Conservation (phyloP, 179 eudicot genomes). For the Corrigiola litoralis region DNA sequence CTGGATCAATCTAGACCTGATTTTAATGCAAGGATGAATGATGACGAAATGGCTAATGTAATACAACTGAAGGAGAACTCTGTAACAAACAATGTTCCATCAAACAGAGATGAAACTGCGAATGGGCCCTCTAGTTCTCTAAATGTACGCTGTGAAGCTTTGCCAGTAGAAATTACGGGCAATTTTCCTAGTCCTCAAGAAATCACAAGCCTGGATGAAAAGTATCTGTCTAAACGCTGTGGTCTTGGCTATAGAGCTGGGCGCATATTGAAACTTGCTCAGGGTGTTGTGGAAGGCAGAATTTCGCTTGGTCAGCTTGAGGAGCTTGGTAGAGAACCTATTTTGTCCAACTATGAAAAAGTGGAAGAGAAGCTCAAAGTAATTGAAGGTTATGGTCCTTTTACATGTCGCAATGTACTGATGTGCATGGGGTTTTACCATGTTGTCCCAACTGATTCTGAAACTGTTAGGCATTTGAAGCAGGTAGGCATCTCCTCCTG, state of each 20-base stretch:
- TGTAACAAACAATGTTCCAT: background rate
- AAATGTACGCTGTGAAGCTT: background rate
- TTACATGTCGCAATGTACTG: slow-evolving; percentile 66
- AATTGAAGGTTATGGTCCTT: slow-evolving; percentile 77
- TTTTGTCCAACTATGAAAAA: slow-evolving; percentile 40
- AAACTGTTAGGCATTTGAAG: slow-evolving; percentile 74
- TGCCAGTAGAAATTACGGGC: slow-evolving; percentile 32
- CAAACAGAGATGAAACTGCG: slow-evolving; percentile 1
- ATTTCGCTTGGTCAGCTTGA: slow-evolving; percentile 53
- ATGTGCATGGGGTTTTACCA: slow-evolving; percentile 89
- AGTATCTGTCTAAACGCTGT: slow-evolving; percentile 60
- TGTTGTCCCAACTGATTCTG: slow-evolving; percentile 77
- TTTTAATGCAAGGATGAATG: background rate
- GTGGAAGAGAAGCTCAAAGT: slow-evolving; percentile 50
- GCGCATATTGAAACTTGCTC: slow-evolving; percentile 66
- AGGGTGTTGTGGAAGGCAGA: slow-evolving; percentile 48
- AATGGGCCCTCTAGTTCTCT: background rate
- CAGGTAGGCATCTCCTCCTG: slow-evolving; percentile 35
- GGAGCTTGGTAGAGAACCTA: slow-evolving; percentile 38
- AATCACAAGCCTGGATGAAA: slow-evolving; percentile 51
- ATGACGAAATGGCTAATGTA: slow-evolving; percentile 15
- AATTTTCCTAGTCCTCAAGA: slow-evolving; percentile 76
- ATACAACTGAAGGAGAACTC: slow-evolving; percentile 14
- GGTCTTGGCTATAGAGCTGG: slow-evolving; percentile 76
- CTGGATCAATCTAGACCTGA: slow-evolving; percentile 14